Percentiles rank a stretch among this genome's conserved stretches.
Evolutionary conservation across 805 yeast species (phyloP).

Genomic region (Yarrowia sp.): DNA sequence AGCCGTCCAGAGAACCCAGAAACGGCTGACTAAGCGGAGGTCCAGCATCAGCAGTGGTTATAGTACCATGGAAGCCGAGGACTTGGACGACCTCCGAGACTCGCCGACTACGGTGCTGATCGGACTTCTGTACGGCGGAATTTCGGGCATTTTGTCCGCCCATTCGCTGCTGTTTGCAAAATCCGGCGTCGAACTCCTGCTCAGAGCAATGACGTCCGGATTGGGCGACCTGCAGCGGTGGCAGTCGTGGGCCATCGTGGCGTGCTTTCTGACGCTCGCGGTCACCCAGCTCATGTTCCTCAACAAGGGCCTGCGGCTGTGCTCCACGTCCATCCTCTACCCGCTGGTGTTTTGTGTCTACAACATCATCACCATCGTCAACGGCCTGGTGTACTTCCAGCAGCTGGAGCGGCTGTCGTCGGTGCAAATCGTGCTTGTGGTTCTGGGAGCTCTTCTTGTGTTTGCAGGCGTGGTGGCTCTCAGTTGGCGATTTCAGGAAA

Average conservation of each 20-base stretch:
- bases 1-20: neutral
- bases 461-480: slow-evolving; percentile 68
- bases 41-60: neutral
- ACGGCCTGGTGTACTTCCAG: slow-evolving; percentile 65
- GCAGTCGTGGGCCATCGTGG: slow-evolving; percentile 59
- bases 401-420: slow-evolving; percentile 56
- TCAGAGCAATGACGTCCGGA: slow-evolving; percentile 54
- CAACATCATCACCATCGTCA: slow-evolving; percentile 71
- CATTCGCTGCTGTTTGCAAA: slow-evolving; percentile 88
- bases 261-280: slow-evolving; percentile 66
- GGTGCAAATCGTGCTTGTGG: slow-evolving; percentile 54
- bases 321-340: slow-evolving; percentile 78
- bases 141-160: slow-evolving; percentile 81
- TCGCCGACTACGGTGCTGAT: slow-evolving; percentile 46
- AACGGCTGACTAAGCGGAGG: neutral
- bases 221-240: slow-evolving; percentile 53
- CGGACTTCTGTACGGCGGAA: slow-evolving; percentile 70
- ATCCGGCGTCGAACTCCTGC: slow-evolving; percentile 72
- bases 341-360: slow-evolving; percentile 87
- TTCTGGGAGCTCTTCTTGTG: slow-evolving; percentile 56
- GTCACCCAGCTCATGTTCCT: slow-evolving; percentile 74
- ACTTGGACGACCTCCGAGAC: too few relatives aligned
- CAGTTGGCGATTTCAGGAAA: slow-evolving; percentile 56
- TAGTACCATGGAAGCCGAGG: neutral
- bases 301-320: slow-evolving; percentile 72